Percentiles rank a stretch among this genome's conserved stretches.
Evolutionary conservation across 2,329 filamentous ascomycete species (phyloP).

Genomic region (Colletotrichum musicola): DNA sequence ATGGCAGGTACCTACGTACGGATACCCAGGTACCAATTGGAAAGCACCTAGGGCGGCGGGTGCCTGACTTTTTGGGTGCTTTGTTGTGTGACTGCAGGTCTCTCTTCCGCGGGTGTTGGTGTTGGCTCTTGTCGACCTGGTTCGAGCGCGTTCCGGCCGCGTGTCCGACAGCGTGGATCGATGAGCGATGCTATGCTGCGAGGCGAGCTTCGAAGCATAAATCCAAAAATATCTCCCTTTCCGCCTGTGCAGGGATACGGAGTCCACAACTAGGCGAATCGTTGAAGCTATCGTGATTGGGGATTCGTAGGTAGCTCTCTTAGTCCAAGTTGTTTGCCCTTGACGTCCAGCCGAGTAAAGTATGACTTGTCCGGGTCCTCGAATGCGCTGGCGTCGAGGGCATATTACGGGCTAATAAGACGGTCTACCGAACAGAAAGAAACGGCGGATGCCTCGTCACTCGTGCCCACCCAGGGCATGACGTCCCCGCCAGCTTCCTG

Average conservation of each 20-base stretch:
- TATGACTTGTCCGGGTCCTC: not conserved
- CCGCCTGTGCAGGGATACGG: slow-evolving; percentile 14
- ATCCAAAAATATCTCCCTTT: slow-evolving; percentile 32
- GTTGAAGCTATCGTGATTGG: slow-evolving; percentile 9
- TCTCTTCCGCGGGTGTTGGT: not conserved
- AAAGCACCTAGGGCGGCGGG: not conserved
- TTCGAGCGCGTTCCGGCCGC: slow-evolving; percentile 13
- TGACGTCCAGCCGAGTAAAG: not conserved
- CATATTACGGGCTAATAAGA: too few species aligned
- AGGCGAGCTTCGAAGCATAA: slow-evolving; percentile 16
- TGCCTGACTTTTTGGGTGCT: not conserved
- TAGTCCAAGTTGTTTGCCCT: slow-evolving; percentile 5
- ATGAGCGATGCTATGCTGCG: slow-evolving; percentile 11
- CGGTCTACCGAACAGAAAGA: too few species aligned
- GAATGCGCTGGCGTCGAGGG: too few species aligned
- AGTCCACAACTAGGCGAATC: slow-evolving; percentile 11
- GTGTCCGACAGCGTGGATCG: slow-evolving; percentile 29
- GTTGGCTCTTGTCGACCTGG: not conserved
- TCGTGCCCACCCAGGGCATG: too few species aligned
- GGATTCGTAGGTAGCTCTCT: slow-evolving; percentile 2
- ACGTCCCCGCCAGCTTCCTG: not conserved
- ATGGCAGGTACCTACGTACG: too few species aligned
- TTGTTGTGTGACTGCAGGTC: not conserved
- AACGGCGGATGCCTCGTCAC: too few species aligned
- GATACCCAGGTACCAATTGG: too few species aligned